These are phyloP conservation scores for Ascochyta fabae DNA, from an alignment of 2,329 filamentous ascomycete species.

Conservation along the genomic window DNA sequence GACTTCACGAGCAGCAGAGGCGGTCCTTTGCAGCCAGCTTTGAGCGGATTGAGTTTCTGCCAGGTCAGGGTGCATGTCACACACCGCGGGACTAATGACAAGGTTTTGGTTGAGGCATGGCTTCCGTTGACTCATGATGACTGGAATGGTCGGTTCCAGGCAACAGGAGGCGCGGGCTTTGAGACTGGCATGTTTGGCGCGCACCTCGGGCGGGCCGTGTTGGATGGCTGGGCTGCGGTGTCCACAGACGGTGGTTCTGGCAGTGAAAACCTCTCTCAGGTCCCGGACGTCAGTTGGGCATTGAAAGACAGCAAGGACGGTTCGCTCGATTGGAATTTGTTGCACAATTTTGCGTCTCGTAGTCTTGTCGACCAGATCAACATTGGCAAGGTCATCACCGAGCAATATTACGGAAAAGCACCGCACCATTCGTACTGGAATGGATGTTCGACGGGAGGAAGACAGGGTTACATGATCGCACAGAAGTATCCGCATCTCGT, in stretches of 20 bases:
- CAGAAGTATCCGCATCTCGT: slow-evolving; percentile 41
- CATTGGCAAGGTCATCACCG: slow-evolving; percentile 44
- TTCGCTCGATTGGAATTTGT: slow-evolving; percentile 35
- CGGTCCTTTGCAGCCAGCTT: slow-evolving; percentile 9
- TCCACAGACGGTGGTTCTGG: slow-evolving; percentile 44
- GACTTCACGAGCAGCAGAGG: slow-evolving; percentile 23
- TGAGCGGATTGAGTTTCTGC: slow-evolving; percentile 30
- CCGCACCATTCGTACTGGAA: slow-evolving; percentile 46
- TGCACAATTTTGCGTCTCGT: slow-evolving; percentile 49
- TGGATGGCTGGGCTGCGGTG: slow-evolving; percentile 39
- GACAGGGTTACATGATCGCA: slow-evolving; percentile 45
- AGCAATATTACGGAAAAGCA: slow-evolving; percentile 43
- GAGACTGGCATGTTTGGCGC: slow-evolving; percentile 37
- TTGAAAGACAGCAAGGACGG: slow-evolving; percentile 25
- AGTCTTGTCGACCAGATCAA: slow-evolving; percentile 47
- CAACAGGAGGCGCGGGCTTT: slow-evolving; percentile 40
- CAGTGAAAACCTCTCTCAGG: slow-evolving; percentile 6
- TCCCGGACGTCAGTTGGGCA: slow-evolving; percentile 28
- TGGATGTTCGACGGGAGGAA: slow-evolving; percentile 45
- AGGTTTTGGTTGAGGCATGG: slow-evolving; percentile 39
- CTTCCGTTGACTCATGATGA: slow-evolving; percentile 31
- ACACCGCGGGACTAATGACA: slow-evolving; percentile 31
- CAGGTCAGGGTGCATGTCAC: slow-evolving; percentile 30
- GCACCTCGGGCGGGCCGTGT: slow-evolving; percentile 33
- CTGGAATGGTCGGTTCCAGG: slow-evolving; percentile 46